Base-by-base conservation (phyloP, 2,329 filamentous ascomycete genomes). In the Cladophialophora carrionii region DNA sequence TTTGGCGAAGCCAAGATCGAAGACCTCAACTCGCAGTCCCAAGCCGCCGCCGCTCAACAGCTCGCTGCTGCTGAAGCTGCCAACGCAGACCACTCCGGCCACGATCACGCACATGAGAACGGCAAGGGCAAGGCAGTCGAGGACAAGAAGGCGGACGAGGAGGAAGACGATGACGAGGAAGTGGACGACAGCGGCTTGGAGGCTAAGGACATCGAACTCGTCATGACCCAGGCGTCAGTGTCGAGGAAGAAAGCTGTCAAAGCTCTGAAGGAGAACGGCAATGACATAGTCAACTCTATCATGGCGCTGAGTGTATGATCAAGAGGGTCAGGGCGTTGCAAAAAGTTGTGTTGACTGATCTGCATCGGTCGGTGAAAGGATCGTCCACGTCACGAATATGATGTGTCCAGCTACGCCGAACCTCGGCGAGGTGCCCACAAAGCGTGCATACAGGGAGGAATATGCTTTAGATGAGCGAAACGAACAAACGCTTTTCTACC, bases 1-100 rank as follows among this genome's bases (percentile, higher is more conserved):
- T 99, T 99, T 79, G 95, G 95, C 81, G 96, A 99, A 87, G 95
- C 96, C 78, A 99, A 99, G 91, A 98, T 99, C 73, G 95, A 99
- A 88, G 96, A 99, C 82, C 87, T 98, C 77, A 99, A 98, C 89
- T 96, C 95, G 75, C 91, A 94, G 79, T 94, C 94, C 76, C 95
- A 98, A 85, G 91, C 94, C 76, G 92, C 91, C 73, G 95, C 95
- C 75, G 94, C 94, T 74, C 91, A 96, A 83, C 93, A 97, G 84
- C 91, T 99, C 74, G 92, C 92, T 75, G 88, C 88, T 71, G 85
- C 86, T 75, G 89, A 92, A 78, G 83, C 82, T 68, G 76, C 77
- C 67, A 80, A 80, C 69, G 78, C 83, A 72, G 85, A 87, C 78
- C 85, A 84, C 71, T 81, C 81, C 66, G 85, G 86, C 55, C 88